These are phyloP conservation scores for Cyphellophora europaea DNA, from an alignment of 2,329 filamentous ascomycete genomes.

Conservation along the genomic window DNA sequence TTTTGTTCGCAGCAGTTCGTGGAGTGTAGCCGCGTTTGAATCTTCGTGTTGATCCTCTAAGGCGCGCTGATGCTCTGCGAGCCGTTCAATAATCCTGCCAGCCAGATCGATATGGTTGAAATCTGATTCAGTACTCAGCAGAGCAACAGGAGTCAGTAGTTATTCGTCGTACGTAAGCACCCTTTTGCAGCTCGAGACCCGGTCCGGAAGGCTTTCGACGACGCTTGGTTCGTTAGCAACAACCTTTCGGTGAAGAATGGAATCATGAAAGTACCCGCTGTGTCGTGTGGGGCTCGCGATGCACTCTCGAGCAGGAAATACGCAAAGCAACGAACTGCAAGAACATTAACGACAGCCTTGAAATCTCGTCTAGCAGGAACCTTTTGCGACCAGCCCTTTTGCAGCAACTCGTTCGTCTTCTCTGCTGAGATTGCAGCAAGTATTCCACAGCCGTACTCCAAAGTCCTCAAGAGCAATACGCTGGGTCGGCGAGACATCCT, in stretches of 20 bases:
- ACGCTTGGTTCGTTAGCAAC: constrained; percentile 24
- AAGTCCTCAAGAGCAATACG: constrained; percentile 20
- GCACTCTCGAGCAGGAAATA: constrained; percentile 59
- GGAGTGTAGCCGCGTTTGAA: constrained; percentile 4
- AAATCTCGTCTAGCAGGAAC: not conserved
- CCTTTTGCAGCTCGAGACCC: constrained; percentile 56
- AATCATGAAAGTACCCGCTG: too few species aligned
- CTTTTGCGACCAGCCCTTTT: constrained; percentile 8
- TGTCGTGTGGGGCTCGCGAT: too few species aligned
- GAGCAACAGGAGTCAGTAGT: too few species aligned
- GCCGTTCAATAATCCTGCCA: too few species aligned
- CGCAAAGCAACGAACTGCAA: constrained; percentile 46
- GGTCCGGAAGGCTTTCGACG: constrained; percentile 54
- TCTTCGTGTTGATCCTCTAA: constrained; percentile 12
- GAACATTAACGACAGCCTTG: constrained; percentile 1
- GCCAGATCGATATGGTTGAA: too few species aligned
- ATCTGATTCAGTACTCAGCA: too few species aligned
- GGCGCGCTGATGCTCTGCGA: constrained; percentile 45
- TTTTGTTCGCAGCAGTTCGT: too few species aligned
- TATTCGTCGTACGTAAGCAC: constrained; percentile 45
- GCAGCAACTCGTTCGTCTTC: constrained; percentile 1
- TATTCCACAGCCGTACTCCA: constrained; percentile 30
- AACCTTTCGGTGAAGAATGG: too few species aligned
- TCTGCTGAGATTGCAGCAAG: constrained; percentile 16
- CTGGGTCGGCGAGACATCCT: constrained; percentile 8